Conservation (phyloP, 2,329 filamentous ascomycete genomes). For the Colletotrichum liriopes region DNA sequence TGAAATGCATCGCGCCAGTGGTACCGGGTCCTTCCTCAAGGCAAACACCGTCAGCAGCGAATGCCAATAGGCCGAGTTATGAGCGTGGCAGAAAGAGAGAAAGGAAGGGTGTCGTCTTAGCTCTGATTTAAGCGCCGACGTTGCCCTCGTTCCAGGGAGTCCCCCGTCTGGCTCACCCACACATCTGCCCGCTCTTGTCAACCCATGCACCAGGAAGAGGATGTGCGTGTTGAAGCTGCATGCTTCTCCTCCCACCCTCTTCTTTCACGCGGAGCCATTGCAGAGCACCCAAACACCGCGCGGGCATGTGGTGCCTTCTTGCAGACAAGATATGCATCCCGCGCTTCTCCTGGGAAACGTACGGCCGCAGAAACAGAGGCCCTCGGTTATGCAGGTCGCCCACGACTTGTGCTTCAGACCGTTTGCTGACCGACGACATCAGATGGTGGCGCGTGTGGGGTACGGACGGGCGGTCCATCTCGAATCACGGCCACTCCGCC, state of each 20-base stretch:
- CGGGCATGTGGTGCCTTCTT: slow-evolving; percentile 34
- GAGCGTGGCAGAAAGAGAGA: slow-evolving; percentile 8
- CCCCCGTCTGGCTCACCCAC: slow-evolving; percentile 37
- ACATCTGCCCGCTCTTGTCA: slow-evolving; percentile 25
- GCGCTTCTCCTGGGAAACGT: slow-evolving; percentile 42
- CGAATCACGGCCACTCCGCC: slow-evolving; percentile 6
- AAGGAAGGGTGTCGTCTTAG: slow-evolving; percentile 33
- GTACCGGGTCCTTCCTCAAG: slow-evolving; percentile 18
- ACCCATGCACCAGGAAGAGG: slow-evolving; percentile 31
- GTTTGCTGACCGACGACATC: slow-evolving; percentile 24
- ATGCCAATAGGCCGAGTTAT: slow-evolving; percentile 23
- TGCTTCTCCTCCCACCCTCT: slow-evolving; percentile 15
- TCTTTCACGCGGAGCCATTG: slow-evolving; percentile 25
- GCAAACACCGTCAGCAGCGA: slow-evolving; percentile 8
- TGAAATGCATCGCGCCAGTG: slow-evolving; percentile 38
- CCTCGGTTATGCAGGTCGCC: slow-evolving; percentile 57
- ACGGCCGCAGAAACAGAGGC: slow-evolving; percentile 55
- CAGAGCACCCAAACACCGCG: slow-evolving; percentile 14
- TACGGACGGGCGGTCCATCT: slow-evolving; percentile 7
- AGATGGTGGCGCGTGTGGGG: slow-evolving; percentile 42
- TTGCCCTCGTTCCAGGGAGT: slow-evolving; percentile 35
- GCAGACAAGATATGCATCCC: slow-evolving; percentile 42
- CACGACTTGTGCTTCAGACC: slow-evolving; percentile 30
- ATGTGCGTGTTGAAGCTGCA: slow-evolving; percentile 32
- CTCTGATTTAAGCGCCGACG: slow-evolving; percentile 42